Conservation (phyloP, 352 stramenopile genomes). For the Globisporangium acanthophoron region DNA sequence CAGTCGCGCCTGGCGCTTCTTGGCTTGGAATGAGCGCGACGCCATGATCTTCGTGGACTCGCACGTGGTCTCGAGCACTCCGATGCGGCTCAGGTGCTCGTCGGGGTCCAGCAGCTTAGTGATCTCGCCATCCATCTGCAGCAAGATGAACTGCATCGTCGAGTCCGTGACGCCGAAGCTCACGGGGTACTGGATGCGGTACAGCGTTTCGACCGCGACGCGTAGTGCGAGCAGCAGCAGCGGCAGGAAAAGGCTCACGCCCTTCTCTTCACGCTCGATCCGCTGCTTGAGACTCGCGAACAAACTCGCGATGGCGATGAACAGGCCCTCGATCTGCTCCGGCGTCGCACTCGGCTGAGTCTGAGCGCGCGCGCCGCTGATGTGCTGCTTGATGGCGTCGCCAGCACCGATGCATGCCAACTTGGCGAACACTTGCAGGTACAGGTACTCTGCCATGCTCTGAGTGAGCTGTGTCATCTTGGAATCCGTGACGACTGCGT, state of each 20-base stretch:
- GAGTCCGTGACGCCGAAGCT: conserved; percentile 32
- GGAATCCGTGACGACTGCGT: conserved; percentile 19
- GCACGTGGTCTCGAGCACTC: conserved; percentile 54
- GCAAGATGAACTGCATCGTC: conserved; percentile 40
- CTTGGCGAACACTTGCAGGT: conserved; percentile 38
- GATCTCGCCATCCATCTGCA: conserved; percentile 32
- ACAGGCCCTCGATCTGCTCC: conserved; percentile 33
- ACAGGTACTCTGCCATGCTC: conserved; percentile 29
- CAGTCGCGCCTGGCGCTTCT: conserved; percentile 32
- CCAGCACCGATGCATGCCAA: conserved; percentile 18
- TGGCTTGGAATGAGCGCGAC: conserved; percentile 33
- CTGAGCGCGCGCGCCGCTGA: neutral
- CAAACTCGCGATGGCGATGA: conserved; percentile 30
- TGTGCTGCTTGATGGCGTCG: conserved; percentile 12
- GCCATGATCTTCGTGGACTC: conserved; percentile 37
- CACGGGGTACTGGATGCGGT: conserved; percentile 53
- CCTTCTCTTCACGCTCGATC: conserved; percentile 19
- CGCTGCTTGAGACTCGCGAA: conserved; percentile 28
- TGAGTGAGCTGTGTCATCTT: conserved; percentile 35
- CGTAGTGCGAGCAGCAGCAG: conserved; percentile 55
- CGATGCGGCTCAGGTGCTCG: conserved; percentile 43
- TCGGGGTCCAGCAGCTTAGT: conserved; percentile 51
- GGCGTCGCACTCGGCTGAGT: neutral
- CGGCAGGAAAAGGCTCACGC: conserved; percentile 33
- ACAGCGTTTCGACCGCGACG: conserved; percentile 53